Evolutionary conservation across 768 basidiomycete genomes (phyloP).

Genomic region (Leccinum boreale): DNA sequence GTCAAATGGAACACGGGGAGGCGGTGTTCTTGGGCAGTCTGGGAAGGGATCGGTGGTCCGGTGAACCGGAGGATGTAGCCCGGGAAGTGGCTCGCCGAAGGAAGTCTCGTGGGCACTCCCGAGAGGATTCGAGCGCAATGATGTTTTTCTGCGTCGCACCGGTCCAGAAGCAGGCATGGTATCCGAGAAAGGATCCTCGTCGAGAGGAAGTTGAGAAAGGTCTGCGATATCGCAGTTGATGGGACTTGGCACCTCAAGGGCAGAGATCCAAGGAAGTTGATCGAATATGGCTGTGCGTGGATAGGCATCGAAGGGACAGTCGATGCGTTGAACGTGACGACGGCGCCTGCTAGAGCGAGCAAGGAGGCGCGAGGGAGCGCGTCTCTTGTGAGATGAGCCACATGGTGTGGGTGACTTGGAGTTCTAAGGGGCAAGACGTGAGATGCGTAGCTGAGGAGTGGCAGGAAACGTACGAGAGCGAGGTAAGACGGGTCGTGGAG

Average conservation of each 20-base stretch:
- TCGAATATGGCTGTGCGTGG: constrained; percentile 46
- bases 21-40: constrained; percentile 31
- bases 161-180: constrained; percentile 42
- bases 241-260: constrained; percentile 47
- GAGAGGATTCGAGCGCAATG: constrained; percentile 49
- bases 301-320: constrained; percentile 38
- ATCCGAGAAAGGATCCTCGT: constrained; percentile 24
- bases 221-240: constrained; percentile 59
- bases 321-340: constrained; percentile 40
- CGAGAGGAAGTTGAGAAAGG: constrained; percentile 53
- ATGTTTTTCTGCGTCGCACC: constrained; percentile 56
- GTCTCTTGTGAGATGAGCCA: constrained; percentile 36
- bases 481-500: constrained; percentile 29
- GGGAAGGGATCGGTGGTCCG: constrained; percentile 21
- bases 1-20: constrained; percentile 38
- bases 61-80: constrained; percentile 28
- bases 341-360: constrained; percentile 41
- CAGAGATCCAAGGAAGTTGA: constrained; percentile 64
- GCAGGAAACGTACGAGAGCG: constrained; percentile 17
- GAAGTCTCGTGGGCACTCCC: constrained; percentile 23
- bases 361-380: constrained; percentile 30
- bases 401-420: constrained; percentile 39
- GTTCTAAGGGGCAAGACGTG: constrained; percentile 29
- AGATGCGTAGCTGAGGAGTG: not conserved
- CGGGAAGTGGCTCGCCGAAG: constrained; percentile 12